phyloP scores from a whole-genome alignment of 2,329 filamentous ascomycete genomes.

The Thermothelomyces thermophilus region DNA sequence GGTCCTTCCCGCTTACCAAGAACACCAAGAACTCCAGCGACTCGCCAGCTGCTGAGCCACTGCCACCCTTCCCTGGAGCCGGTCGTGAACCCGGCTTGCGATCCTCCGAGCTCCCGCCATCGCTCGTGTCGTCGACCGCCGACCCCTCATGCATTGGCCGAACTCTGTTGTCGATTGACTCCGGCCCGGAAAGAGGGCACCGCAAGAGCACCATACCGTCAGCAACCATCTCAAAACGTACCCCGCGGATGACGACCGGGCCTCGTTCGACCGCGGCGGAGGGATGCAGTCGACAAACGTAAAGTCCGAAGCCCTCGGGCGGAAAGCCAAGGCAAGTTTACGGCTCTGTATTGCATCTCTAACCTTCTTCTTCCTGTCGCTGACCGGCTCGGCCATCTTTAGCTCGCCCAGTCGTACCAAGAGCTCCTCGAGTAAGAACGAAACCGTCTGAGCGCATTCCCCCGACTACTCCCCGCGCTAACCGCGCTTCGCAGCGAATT shows the following conservation, averaged over 20 bases:
- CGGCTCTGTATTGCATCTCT: background rate
- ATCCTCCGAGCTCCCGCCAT: background rate
- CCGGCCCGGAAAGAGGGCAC: background rate
- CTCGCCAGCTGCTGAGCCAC: background rate
- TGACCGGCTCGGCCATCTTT: background rate
- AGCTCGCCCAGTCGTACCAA: conserved; percentile 97
- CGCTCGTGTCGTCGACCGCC: background rate
- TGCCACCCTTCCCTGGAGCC: background rate
- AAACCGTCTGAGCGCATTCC: conserved; percentile 4
- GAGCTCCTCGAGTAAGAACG: conserved; percentile 81
- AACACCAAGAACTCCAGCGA: background rate
- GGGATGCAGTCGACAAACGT: conserved; percentile 49
- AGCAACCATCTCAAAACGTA: background rate
- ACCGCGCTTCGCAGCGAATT: conserved; percentile 63
- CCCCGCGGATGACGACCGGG: conserved; percentile 22
- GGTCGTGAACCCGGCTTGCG: background rate
- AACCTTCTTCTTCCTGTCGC: background rate
- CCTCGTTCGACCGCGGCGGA: conserved; percentile 25
- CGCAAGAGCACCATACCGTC: background rate
- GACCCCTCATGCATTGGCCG: conserved; percentile 1
- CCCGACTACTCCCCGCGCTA: conserved; percentile 3
- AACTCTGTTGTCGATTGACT: conserved; percentile 1
- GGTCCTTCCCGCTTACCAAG: background rate
- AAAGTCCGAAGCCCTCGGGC: conserved; percentile 52
- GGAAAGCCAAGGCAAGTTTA: conserved; percentile 52